phyloP scores from a whole-genome alignment of 345 rosid species.

The Eucalyptus viminalis region DNA sequence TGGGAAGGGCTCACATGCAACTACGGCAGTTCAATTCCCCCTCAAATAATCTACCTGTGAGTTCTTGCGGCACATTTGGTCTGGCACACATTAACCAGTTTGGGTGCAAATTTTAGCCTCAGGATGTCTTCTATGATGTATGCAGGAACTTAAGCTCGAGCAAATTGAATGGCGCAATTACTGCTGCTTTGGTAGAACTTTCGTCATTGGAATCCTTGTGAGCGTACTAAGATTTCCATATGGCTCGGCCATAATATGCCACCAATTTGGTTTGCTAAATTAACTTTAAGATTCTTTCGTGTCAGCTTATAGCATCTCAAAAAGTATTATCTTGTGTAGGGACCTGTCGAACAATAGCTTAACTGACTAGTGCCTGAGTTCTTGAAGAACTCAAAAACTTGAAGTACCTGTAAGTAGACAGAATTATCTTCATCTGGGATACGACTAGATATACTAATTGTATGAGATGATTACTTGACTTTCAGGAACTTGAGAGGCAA shows the following conservation, averaged over 20 bases:
- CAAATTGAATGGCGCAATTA: slow-evolving; percentile 29
- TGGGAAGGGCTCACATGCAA: slow-evolving; percentile 20
- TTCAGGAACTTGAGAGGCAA: slow-evolving; percentile 38
- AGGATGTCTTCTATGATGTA: background rate
- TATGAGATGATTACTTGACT: background rate
- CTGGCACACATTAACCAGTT: background rate
- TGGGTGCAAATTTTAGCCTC: background rate
- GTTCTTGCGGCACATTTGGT: background rate
- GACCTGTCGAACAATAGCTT: slow-evolving; percentile 50
- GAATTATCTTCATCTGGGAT: background rate
- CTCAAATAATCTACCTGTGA: slow-evolving; percentile 34
- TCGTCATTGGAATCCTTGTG: slow-evolving; percentile 28
- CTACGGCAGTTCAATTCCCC: background rate
- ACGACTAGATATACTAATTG: background rate
- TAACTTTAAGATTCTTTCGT: background rate
- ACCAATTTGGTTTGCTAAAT: background rate
- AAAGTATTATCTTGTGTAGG: background rate
- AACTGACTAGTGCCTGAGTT: slow-evolving; percentile 23
- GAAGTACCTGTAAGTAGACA: background rate
- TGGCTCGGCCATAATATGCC: background rate
- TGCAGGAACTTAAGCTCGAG: slow-evolving; percentile 19
- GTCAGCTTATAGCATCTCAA: background rate
- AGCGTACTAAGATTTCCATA: background rate
- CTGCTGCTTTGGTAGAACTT: slow-evolving; percentile 18
- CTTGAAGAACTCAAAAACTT: background rate